A percentile compares a stretch with the other conserved stretches of the same genome.
Conservation (phyloP, 75 land plant species). For the Picea sitchensis region DNA sequence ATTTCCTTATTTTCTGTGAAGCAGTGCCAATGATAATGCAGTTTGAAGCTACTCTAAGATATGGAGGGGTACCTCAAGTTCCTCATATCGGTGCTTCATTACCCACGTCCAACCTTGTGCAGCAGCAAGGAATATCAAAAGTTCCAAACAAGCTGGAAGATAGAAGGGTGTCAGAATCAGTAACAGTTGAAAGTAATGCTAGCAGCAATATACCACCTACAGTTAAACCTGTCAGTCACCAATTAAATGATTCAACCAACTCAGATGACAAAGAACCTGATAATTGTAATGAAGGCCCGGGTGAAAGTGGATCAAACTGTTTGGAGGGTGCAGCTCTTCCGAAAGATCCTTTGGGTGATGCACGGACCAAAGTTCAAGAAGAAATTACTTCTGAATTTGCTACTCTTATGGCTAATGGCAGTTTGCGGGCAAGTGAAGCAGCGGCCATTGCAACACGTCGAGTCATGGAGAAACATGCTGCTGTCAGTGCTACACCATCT, state of each 20-base stretch:
- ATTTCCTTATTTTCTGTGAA: background rate
- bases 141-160: background rate
- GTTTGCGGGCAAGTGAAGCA: constrained; percentile 89
- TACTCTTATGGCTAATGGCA: constrained; percentile 87
- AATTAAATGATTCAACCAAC: background rate
- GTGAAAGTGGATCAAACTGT: background rate
- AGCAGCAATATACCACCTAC: background rate
- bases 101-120: background rate
- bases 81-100: constrained; percentile 50
- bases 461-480: constrained; percentile 87
- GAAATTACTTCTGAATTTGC: constrained; percentile 87
- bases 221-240: background rate
- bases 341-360: constrained; percentile 57
- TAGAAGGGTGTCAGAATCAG: background rate
- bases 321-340: background rate
- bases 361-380: constrained; percentile 66
- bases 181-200: no score
- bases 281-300: background rate
- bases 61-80: constrained; percentile 79
- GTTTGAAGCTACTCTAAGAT: constrained; percentile 72
- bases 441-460: constrained; percentile 90
- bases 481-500: constrained; percentile 21
- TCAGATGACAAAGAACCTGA: background rate
- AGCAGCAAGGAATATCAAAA: background rate
- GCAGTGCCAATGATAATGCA: constrained; percentile 95